phyloP scores from a whole-genome alignment of 1,139 yeast genomes.

The Spathaspora sp. region DNA sequence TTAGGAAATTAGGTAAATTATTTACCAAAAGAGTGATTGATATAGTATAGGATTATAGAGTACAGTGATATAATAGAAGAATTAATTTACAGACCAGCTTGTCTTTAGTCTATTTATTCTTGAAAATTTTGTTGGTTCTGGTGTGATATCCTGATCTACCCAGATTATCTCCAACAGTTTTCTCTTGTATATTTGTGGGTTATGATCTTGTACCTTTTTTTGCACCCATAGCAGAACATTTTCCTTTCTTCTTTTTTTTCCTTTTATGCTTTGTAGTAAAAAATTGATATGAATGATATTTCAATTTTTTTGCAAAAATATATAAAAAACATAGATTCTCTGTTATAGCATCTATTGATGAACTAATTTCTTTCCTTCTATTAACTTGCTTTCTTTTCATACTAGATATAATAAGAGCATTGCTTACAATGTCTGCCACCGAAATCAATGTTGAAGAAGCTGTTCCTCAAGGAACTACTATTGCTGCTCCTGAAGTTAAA shows the following conservation, averaged over 20 bases:
- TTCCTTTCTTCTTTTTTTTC: neutral
- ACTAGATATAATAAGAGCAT: slow-evolving; percentile 14
- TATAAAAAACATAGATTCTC: neutral
- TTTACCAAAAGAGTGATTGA: slow-evolving; percentile 2
- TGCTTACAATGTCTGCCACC: slow-evolving; percentile 11
- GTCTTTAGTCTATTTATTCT: neutral
- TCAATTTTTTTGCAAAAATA: slow-evolving; percentile 2
- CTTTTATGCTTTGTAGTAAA: neutral
- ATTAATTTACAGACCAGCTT: too few relatives aligned
- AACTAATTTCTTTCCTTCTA: slow-evolving; percentile 14
- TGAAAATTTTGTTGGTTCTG: neutral
- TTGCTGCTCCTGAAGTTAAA: neutral
- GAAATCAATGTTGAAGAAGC: slow-evolving; percentile 3
- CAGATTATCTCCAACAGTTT: too few relatives aligned
- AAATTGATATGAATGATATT: neutral
- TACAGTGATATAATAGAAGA: too few relatives aligned
- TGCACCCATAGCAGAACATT: too few relatives aligned
- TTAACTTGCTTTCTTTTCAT: slow-evolving; percentile 14
- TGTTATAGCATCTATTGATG: slow-evolving; percentile 12
- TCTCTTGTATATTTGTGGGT: too few relatives aligned
- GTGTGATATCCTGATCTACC: too few relatives aligned
- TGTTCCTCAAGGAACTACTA: neutral
- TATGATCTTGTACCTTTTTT: too few relatives aligned
- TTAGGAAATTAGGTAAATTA: slow-evolving; percentile 8
- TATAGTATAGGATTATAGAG: slow-evolving; percentile 3